These are phyloP conservation scores for Quambalaria eucalypti DNA, from an alignment of 1,284 basidiomycete genomes.

Conservation along the genomic window DNA sequence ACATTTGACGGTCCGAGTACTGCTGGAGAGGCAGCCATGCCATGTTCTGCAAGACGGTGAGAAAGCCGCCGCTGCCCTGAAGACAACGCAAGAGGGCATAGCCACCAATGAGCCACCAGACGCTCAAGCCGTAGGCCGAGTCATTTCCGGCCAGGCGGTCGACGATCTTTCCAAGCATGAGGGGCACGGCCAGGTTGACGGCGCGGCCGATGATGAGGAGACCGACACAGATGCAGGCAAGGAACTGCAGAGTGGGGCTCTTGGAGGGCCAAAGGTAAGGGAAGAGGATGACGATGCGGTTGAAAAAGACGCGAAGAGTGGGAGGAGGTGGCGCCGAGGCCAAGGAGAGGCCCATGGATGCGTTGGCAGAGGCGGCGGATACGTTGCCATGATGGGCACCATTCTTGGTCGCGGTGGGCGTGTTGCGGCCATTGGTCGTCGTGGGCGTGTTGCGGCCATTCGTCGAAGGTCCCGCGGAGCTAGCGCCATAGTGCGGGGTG, in stretches of 20 bases:
- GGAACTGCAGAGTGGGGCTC: slow-evolving; percentile 58
- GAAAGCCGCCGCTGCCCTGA: slow-evolving; percentile 47
- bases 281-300: slow-evolving; percentile 55
- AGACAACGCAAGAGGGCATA: slow-evolving; percentile 48
- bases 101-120: slow-evolving; percentile 30
- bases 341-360: slow-evolving; percentile 37
- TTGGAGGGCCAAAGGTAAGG: slow-evolving; percentile 77
- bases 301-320: slow-evolving; percentile 28
- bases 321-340: slow-evolving; percentile 30
- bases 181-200: slow-evolving; percentile 65
- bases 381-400: slow-evolving; percentile 2
- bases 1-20: slow-evolving; percentile 54
- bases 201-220: slow-evolving; percentile 65
- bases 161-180: slow-evolving; percentile 63
- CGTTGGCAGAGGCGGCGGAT: slow-evolving; percentile 17
- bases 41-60: slow-evolving; percentile 26
- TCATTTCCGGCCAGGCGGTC: slow-evolving; percentile 36
- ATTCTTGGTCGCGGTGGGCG: not conserved
- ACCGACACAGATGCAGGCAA: slow-evolving; percentile 62
- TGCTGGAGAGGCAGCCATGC: slow-evolving; percentile 73
- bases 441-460: slow-evolving; percentile 5
- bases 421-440: not conserved
- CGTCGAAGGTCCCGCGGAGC: not conserved
- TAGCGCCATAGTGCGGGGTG: slow-evolving; percentile 12
- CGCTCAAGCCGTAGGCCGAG: slow-evolving; percentile 9